A percentile compares a stretch with the other conserved stretches of the same genome.
Conservation (phyloP, 2,329 filamentous ascomycete species). For the Gliomastix tumulicola region DNA sequence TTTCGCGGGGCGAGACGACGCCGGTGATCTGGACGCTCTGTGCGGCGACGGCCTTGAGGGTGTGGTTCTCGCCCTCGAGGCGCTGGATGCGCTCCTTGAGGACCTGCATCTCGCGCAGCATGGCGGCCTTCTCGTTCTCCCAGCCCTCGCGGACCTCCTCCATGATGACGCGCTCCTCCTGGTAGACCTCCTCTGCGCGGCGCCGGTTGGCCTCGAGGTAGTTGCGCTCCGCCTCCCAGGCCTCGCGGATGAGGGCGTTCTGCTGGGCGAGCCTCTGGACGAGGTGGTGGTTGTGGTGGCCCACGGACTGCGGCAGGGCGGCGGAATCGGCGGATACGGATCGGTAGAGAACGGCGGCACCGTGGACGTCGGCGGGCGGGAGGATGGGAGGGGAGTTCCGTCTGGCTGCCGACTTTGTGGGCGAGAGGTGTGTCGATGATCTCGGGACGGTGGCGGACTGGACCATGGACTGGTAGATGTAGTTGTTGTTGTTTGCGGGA, state of each 20-base stretch:
- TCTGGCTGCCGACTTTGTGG: background rate
- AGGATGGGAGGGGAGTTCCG: background rate
- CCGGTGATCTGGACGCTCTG: conserved; percentile 18
- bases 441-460: background rate
- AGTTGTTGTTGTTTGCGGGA: background rate
- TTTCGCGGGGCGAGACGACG: conserved; percentile 19
- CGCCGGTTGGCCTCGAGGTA: conserved; percentile 46
- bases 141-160: conserved; percentile 41
- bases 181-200: conserved; percentile 48
- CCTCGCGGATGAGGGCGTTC: conserved; percentile 35
- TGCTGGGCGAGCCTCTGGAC: conserved; percentile 33
- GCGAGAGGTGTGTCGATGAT: background rate
- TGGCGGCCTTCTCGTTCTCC: conserved; percentile 32
- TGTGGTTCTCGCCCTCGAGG: conserved; percentile 27
- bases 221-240: conserved; percentile 46
- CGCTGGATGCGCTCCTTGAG: conserved; percentile 30
- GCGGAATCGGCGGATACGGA: conserved; percentile 3
- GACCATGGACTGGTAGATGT: background rate
- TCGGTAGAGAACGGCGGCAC: conserved; percentile 1
- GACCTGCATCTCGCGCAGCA: conserved; percentile 31
- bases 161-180: conserved; percentile 46
- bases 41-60: conserved; percentile 19
- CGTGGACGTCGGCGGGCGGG: background rate
- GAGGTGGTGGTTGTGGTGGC: conserved; percentile 20
- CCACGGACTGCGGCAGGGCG: background rate